Percentiles rank a stretch among this genome's conserved stretches.
Conservation (phyloP, 2,329 filamentous ascomycete species). For the Thelonectria blattea region DNA sequence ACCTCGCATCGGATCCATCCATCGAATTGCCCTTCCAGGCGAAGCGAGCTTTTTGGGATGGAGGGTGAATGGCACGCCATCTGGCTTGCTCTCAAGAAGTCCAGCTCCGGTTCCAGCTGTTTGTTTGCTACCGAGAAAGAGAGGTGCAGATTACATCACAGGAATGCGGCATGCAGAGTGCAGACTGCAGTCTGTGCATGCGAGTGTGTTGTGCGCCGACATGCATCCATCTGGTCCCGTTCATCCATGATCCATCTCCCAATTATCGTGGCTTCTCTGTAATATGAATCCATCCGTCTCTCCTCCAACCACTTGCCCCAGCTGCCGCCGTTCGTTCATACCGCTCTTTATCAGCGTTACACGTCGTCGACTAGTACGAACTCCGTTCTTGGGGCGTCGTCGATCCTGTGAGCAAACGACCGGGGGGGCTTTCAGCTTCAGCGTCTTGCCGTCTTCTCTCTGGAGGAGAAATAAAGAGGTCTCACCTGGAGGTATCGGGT, state of each 20-base stretch:
- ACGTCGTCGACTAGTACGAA: not conserved
- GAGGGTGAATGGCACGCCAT: not conserved
- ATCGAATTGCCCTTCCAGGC: conserved; percentile 7
- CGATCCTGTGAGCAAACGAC: conserved; percentile 12
- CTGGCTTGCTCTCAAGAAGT: conserved; percentile 5
- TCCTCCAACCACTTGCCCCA: not conserved
- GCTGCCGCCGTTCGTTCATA: not conserved
- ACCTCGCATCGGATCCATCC: conserved; percentile 6
- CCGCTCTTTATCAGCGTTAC: not conserved
- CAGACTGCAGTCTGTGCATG: conserved; percentile 15
- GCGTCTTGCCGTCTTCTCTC: not conserved
- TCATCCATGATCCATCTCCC: conserved; percentile 10
- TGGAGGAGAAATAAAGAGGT: not conserved
- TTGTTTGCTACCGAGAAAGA: not conserved
- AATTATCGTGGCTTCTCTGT: not conserved
- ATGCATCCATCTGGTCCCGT: conserved; percentile 2
- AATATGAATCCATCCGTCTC: conserved; percentile 1
- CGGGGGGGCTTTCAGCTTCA: not conserved
- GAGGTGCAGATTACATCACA: not conserved
- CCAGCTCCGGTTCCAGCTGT: not conserved
- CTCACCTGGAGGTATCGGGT: not conserved
- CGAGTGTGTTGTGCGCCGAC: conserved; percentile 18
- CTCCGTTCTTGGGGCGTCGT: conserved; percentile 6
- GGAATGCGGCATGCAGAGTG: conserved; percentile 9
- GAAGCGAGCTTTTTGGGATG: not conserved